Percentiles rank a stretch among this genome's conserved stretches.
These are phyloP conservation scores for Phoma sp. DNA, from an alignment of 2,329 filamentous ascomycete genomes.

Conservation along the genomic window DNA sequence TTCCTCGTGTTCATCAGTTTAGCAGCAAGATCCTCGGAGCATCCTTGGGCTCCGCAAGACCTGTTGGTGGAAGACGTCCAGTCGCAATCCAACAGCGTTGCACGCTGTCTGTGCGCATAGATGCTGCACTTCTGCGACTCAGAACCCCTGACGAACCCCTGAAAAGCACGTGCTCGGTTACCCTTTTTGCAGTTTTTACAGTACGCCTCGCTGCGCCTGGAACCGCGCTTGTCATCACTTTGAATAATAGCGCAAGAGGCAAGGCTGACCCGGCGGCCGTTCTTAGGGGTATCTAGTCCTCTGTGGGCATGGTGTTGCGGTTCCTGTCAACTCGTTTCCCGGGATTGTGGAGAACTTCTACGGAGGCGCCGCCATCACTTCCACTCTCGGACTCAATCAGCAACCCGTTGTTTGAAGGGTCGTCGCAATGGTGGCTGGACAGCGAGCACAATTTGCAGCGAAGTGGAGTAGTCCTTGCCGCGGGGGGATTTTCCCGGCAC, in stretches of 20 bases:
- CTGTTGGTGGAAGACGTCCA: not conserved
- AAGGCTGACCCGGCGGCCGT: not conserved
- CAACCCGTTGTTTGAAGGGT: conserved; percentile 2
- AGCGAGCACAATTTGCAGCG: conserved; percentile 1
- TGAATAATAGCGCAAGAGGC: conserved; percentile 11
- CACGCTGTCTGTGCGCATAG: not conserved
- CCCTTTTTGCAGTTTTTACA: too few species aligned
- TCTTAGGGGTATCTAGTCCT: not conserved
- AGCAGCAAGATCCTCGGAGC: not conserved
- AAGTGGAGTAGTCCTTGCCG: conserved; percentile 1
- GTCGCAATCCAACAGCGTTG: not conserved
- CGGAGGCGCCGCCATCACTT: conserved; percentile 13
- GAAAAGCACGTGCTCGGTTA: conserved; percentile 11
- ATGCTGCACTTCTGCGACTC: not conserved
- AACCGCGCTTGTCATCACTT: conserved; percentile 5
- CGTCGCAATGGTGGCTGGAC: conserved; percentile 1
- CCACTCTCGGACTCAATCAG: conserved; percentile 7
- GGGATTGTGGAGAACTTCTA: conserved; percentile 14
- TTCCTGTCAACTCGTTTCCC: conserved; percentile 7
- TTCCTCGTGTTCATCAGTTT: not conserved
- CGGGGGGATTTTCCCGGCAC: conserved; percentile 1
- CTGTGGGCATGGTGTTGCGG: not conserved
- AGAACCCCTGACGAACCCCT: conserved; percentile 5
- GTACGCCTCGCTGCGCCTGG: not conserved
- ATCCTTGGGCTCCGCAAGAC: not conserved